Base-by-base conservation (phyloP, 2,329 filamentous ascomycete genomes). In the Pseudonectria buxi region DNA sequence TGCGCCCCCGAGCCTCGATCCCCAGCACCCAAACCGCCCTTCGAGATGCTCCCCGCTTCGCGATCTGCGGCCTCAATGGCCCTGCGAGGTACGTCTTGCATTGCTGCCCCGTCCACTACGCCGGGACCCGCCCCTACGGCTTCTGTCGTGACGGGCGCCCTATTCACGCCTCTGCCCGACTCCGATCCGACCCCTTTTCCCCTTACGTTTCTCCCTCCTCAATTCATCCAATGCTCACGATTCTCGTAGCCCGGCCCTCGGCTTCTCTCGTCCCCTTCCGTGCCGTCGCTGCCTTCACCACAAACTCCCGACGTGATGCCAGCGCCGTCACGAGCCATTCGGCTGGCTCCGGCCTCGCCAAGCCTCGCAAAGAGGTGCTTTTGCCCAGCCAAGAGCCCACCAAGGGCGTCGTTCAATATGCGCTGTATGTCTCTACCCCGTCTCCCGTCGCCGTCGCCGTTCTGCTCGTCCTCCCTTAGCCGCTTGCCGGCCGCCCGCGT, bases 381-480 rank as follows among this genome's bases (percentile, higher is more conserved):
- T 71, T 92, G 41, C 69, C 83, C 46, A 89, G 83, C 62, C 80
- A 94, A 67, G 81, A 87, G 64, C 72, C 72, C 47, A 86, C 82
- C 64, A 86, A 90, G 71, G 80, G 84, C 52, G 77, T 78, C 40
- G 70, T 90, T 54, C 84, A 94, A 79, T 90, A 88, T 63, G 86
- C 85, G 46, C 72, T 94, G 84, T 90, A 83, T 51, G 83, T 77
- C 11, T 11, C 35, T 9, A 5, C 18, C 5, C 9, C 18, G 5
- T 22, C 24, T 6, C 24, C 26, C 25, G 24, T 15, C 25, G 24
- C 9, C 28, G 25, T 16, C 28, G 10, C n/a, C 14, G 14, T 26
- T n/a, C 24, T n/a, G n/a, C n/a, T 4, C 14, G 13, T 14, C 16
- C 11, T 12, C 24, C 10, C 14, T 16, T 30, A 14, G 2, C 24